A percentile compares a stretch with the other conserved stretches of the same genome.
These are phyloP conservation scores for Taphrina flavorubra DNA, from an alignment of 1,139 yeast species.

Conservation along the genomic window DNA sequence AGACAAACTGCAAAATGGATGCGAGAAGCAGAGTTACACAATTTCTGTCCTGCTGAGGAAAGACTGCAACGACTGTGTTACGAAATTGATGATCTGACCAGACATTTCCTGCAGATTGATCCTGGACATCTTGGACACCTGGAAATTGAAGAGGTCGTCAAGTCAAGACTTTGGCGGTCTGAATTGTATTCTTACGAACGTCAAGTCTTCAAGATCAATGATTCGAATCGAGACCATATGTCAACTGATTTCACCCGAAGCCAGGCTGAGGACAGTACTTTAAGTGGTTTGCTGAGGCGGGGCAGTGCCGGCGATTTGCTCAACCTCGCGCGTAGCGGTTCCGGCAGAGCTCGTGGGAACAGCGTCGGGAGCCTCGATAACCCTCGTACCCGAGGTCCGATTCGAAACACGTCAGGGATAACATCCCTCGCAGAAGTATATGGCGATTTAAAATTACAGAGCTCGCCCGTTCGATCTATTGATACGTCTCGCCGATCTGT, in stretches of 20 bases:
- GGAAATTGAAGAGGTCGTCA: slow-evolving; percentile 19
- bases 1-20: slow-evolving; percentile 29
- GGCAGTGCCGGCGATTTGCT: slow-evolving; percentile 39
- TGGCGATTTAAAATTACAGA: background rate
- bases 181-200: slow-evolving; percentile 30
- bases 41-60: slow-evolving; percentile 37
- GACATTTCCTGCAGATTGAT: background rate
- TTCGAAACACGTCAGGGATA: background rate
- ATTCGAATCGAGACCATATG: background rate
- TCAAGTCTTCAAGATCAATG: slow-evolving; percentile 20
- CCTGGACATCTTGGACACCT: background rate
- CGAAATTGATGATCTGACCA: slow-evolving; percentile 28
- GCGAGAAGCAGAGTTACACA: slow-evolving; percentile 26
- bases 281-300: slow-evolving; percentile 25
- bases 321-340: slow-evolving; percentile 11
- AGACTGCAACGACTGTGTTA: slow-evolving; percentile 32
- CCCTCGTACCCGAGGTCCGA: slow-evolving; percentile 7
- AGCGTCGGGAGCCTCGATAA: slow-evolving; percentile 30
- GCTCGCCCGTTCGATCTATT: slow-evolving; percentile 6
- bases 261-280: slow-evolving; percentile 12
- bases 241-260: background rate
- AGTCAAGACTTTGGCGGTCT: slow-evolving; percentile 17
- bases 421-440: background rate
- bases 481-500: background rate
- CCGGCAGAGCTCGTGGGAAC: slow-evolving; percentile 25